Evolutionary conservation across 2,329 filamentous ascomycete species (phyloP).

Genomic region (Aureobasidium subglaciale): DNA sequence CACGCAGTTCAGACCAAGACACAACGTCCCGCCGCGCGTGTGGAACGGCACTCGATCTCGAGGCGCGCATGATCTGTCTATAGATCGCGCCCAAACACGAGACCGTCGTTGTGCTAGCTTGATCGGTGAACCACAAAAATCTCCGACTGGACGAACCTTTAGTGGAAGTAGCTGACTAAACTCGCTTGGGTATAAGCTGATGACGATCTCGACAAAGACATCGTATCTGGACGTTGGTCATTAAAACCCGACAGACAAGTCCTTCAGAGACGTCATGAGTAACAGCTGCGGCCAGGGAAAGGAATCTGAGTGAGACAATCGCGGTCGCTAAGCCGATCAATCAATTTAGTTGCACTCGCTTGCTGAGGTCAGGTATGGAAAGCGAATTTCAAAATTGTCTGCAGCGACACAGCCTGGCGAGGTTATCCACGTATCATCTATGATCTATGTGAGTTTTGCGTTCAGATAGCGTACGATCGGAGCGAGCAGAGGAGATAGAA

Average conservation of each 20-base stretch:
- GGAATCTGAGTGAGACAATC: neutral
- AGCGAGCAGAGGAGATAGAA: neutral
- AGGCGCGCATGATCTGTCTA: constrained; percentile 1
- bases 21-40: constrained; percentile 2
- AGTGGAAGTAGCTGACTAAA: neutral
- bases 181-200: neutral
- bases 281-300: neutral
- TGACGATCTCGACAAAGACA: constrained; percentile 2
- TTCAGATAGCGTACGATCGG: neutral
- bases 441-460: neutral
- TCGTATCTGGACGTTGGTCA: neutral
- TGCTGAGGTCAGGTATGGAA: neutral
- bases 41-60: constrained; percentile 8
- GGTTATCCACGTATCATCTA: no score
- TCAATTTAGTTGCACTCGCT: constrained; percentile 3
- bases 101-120: constrained; percentile 4
- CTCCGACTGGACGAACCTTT: neutral
- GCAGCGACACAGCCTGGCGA: no score
- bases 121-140: constrained; percentile 2
- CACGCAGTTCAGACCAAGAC: constrained; percentile 4
- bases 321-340: neutral
- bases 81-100: constrained; percentile 1
- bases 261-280: constrained; percentile 6
- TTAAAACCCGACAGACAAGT: neutral
- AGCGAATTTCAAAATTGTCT: neutral